Base-by-base conservation (phyloP, 2,329 filamentous ascomycete species). In the Chaetomium strumarium region DNA sequence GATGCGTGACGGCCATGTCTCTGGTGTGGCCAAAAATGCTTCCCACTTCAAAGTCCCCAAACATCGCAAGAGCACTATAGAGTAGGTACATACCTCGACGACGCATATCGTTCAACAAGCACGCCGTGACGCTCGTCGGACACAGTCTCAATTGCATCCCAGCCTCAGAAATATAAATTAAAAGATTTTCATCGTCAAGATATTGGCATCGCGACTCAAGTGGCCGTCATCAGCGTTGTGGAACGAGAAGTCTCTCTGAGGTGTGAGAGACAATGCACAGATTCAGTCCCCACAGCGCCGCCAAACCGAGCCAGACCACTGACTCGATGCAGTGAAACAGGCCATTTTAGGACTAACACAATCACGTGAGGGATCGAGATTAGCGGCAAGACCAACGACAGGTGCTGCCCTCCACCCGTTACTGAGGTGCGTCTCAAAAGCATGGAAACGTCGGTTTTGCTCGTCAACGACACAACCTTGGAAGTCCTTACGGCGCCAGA, bases 281-380 rank as follows among this genome's bases (percentile, higher is more conserved):
- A 51, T 52, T 39, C 24, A 24, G 48, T 49, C 53, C 52, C 56
- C 56, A 58, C 56, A 53, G 47, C 50, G 19, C 46, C 33, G 50
- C 52, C 46, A 47, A 55, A 41, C 45, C 46, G 42, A 45, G 39
- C 34, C 19, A 24, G 40, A 31, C 43, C 51, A 39, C 50, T 55
- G 37, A 45, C 49, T 50, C 45, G n/a, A 47, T 46, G 52, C 50
- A 57, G 47, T 20, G 30, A 55, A 37, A 56, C 42, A 55, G 42
- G 45, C 53, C 55, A 41, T 49, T 55, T 47, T 41, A 46, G 51
- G 55, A 20, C 53, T 55, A 45, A 49, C 42, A 43, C 49, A 45
- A 52, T 60, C 58, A 60, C 58, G 58, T 60, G 58, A 60, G 55
- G 30, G 3, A 8, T 24, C 31, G 11, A 12, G n/a, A 48, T 43